A percentile compares a stretch with the other conserved stretches of the same genome.
Conservation (phyloP, 495 filamentous ascomycete species). For the Halenospora varia region DNA sequence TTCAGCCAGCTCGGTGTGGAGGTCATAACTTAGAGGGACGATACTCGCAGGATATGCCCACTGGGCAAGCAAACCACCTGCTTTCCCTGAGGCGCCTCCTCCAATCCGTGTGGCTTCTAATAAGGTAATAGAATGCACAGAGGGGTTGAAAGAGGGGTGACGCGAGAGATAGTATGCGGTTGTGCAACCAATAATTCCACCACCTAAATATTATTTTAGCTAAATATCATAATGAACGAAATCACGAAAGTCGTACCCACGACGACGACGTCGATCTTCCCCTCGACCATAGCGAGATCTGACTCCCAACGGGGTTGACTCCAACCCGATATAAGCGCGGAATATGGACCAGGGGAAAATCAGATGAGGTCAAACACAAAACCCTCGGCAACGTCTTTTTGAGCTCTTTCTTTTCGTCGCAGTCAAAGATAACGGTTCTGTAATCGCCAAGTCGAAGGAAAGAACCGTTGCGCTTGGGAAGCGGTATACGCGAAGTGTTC, state of each 20-base stretch:
- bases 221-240: neutral
- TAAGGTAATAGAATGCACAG: slow-evolving; percentile 72
- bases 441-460: too few relatives aligned
- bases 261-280: slow-evolving; percentile 57
- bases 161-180: slow-evolving; percentile 90
- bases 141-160: slow-evolving; percentile 76
- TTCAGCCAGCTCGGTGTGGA: slow-evolving; percentile 75
- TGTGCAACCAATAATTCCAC: slow-evolving; percentile 90
- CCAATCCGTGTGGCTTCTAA: slow-evolving; percentile 86
- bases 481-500: too few relatives aligned
- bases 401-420: too few relatives aligned
- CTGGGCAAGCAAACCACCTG: slow-evolving; percentile 82
- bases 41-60: slow-evolving; percentile 89
- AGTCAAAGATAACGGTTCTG: too few relatives aligned
- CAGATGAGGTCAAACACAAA: too few relatives aligned
- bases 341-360: too few relatives aligned
- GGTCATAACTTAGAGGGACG: slow-evolving; percentile 76
- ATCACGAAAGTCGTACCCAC: slow-evolving; percentile 47
- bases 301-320: neutral
- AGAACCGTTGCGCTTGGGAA: too few relatives aligned
- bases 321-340: neutral
- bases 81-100: slow-evolving; percentile 92
- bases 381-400: too few relatives aligned
- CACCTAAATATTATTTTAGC: slow-evolving; percentile 49
- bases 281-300: neutral